Conservation (phyloP, 176 grass and related monocot species). For the Alloteropsis semialata region DNA sequence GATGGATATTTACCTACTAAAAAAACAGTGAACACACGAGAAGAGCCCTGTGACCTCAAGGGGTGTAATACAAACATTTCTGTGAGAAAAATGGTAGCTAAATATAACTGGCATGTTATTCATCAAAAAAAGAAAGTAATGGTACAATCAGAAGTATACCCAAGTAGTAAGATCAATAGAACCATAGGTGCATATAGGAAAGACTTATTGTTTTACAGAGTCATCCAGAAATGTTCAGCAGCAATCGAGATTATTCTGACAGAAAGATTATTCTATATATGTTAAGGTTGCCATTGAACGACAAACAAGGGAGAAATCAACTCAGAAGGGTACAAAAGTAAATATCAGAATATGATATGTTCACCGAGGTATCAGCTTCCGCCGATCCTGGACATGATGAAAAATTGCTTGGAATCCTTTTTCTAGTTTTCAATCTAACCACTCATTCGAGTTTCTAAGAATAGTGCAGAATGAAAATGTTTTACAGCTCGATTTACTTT, state of each 20-base stretch:
- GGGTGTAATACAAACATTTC: not conserved
- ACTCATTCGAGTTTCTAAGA: not conserved
- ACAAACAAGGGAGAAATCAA: constrained; percentile 20
- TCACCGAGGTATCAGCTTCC: not conserved
- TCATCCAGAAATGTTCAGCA: constrained; percentile 19
- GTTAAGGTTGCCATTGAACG: constrained; percentile 1
- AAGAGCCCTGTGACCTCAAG: no score
- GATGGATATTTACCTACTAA: not conserved
- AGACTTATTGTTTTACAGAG: not conserved
- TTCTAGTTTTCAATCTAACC: not conserved
- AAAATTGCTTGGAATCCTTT: not conserved
- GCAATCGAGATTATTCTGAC: not conserved
- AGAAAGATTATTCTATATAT: not conserved
- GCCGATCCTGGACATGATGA: constrained; percentile 6
- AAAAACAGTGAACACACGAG: no score
- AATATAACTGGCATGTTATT: not conserved
- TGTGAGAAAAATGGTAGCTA: not conserved
- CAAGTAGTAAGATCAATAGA: not conserved
- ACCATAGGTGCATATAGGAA: not conserved
- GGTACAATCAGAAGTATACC: not conserved
- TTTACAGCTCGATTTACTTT: not conserved
- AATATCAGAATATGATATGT: not conserved
- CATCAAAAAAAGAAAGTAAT: not conserved
- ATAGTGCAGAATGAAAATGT: not conserved
- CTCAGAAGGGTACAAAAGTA: not conserved